Base-by-base conservation (phyloP, 2,329 filamentous ascomycete species). In the Exophiala sp. region DNA sequence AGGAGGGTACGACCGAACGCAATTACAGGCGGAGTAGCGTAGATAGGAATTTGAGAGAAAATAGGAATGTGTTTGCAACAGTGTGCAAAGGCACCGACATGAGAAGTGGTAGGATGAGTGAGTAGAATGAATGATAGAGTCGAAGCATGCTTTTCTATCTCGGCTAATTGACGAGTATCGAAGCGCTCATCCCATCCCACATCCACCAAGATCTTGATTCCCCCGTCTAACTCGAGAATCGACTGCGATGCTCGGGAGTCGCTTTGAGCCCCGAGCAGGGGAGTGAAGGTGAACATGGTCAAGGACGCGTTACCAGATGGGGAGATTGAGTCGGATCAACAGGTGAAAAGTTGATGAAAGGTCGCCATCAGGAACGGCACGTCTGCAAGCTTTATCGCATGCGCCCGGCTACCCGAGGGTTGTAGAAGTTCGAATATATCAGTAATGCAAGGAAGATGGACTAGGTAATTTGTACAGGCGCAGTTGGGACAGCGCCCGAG, bases 141-240 rank as follows among this genome's bases (percentile, higher is more conserved):
- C 18, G 91, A 87, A 8, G 94, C 81, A 73, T 94, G 87, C 74
- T 88, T 93, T 70, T 97, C 91, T 54, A 98, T 79, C 70, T 93
- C 87, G 62, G 82, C 82, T 45, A 98, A 80, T 73, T 88, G 86
- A 55, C 80, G 79, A 24, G 81, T 80, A 64, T 95, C 86, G 66
- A 98, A 97, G 1, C 80, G 79, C 66, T 95, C 88, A 66, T 97
- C 90, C 93, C 93, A 98, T 53, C 93, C 93, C 38, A 96, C 84
- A 65, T 96, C 91, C 30, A 98, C 81, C 46, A 98, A 78, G 45
- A 98, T 82, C 69, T 97, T 97, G 71, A 98, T 85, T 52, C 91
- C 93, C 58, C 91, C 91, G 72, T 98, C 93, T 48, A 98, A 85
- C 73, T 97, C 91, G 41, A 98, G 75, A 29, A 98, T 80, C n/a